phyloP scores from a whole-genome alignment of 805 yeast genomes.

The Teunomyces funiuensis region DNA sequence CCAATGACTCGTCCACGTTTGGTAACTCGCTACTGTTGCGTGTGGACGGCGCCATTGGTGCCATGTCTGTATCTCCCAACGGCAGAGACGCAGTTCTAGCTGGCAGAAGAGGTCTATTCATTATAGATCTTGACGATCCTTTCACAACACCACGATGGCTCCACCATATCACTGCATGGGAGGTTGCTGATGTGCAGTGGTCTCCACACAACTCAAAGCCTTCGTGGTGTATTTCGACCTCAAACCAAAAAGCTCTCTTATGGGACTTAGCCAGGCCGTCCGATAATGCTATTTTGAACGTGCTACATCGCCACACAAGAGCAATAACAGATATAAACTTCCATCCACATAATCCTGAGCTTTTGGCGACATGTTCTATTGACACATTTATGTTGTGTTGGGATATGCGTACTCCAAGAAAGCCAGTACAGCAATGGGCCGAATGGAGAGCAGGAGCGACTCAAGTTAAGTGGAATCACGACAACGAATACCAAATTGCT shows the following conservation, averaged over 20 bases:
- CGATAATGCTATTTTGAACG: constrained; percentile 75
- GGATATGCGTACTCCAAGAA: constrained; percentile 82
- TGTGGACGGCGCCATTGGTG: constrained; percentile 89
- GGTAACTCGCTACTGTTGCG: constrained; percentile 79
- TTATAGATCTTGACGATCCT: constrained; percentile 94
- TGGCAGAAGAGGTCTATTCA: constrained; percentile 74
- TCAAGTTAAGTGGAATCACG: constrained; percentile 90
- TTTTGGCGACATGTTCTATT: constrained; percentile 88
- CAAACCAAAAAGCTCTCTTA: constrained; percentile 91
- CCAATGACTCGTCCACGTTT: constrained; percentile 56
- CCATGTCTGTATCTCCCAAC: constrained; percentile 84
- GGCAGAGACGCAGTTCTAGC: constrained; percentile 95
- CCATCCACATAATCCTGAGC: constrained; percentile 82
- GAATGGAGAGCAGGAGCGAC: constrained; percentile 95
- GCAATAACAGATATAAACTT: constrained; percentile 96
- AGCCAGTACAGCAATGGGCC: constrained; percentile 77
- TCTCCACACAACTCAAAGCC: constrained; percentile 86
- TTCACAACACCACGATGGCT: constrained; percentile 93
- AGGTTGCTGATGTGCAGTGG: constrained; percentile 99
- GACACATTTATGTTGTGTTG: constrained; percentile 86
- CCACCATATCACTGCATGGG: constrained; percentile 93
- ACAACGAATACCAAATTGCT: constrained; percentile 74
- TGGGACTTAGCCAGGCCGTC: constrained; percentile 85
- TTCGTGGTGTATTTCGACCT: constrained; percentile 88
- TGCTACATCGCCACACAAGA: constrained; percentile 83